phyloP scores from a whole-genome alignment of 176 grass and related monocot species.

The Oryza meyeriana region DNA sequence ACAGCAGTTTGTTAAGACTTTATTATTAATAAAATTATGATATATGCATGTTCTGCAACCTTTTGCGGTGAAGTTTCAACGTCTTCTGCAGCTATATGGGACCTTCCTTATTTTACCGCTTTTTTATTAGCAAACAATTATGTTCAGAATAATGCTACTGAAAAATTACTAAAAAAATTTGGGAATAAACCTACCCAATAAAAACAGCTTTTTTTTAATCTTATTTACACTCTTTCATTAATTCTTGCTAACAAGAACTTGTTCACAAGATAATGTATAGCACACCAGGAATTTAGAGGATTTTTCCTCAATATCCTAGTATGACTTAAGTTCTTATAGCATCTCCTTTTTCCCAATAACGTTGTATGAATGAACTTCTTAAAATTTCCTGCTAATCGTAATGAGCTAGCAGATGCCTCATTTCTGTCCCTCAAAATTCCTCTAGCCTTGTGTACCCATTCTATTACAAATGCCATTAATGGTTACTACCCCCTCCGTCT shows the following conservation, averaged over 20 bases:
- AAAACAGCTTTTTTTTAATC: neutral
- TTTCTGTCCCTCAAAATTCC: neutral
- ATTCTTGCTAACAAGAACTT: neutral
- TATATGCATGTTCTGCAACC: neutral
- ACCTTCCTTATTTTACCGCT: neutral
- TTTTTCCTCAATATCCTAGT: neutral
- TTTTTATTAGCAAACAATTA: neutral
- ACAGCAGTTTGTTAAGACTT: neutral
- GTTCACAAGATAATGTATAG: neutral
- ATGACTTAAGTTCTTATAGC: neutral
- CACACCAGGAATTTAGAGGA: neutral
- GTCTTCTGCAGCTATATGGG: neutral
- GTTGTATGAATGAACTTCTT: neutral
- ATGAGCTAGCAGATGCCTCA: neutral
- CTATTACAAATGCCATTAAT: neutral
- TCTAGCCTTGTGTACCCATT: neutral
- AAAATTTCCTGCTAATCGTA: neutral
- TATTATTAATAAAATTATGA: neutral
- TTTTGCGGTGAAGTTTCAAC: neutral
- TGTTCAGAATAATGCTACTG: neutral
- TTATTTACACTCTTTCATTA: neutral
- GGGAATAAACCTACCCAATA: neutral
- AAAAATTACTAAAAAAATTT: neutral
- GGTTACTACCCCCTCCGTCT: no score
- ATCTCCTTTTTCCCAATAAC: neutral